Percentiles rank a stretch among this genome's conserved stretches.
These are phyloP conservation scores for Myxozyma melibiosi DNA, from an alignment of 805 yeast genomes.

Conservation along the genomic window DNA sequence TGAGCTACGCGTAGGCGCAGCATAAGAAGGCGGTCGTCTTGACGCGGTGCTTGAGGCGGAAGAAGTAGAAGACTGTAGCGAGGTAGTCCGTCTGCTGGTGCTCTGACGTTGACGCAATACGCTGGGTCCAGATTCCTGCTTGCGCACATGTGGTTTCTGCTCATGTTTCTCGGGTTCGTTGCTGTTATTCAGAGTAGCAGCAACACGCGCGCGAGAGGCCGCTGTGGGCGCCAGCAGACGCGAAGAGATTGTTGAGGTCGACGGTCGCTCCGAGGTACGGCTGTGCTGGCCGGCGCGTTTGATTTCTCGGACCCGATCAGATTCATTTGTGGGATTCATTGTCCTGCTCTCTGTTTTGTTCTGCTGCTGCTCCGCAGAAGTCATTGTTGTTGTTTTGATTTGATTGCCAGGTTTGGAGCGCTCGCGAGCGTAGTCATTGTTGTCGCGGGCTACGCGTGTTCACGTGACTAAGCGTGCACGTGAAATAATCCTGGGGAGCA, in stretches of 20 bases:
- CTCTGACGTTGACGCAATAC: too few relatives aligned
- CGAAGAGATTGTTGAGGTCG: background rate
- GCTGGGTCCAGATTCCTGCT: too few relatives aligned
- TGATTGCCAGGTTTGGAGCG: background rate
- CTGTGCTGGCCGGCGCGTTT: background rate
- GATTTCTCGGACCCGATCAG: background rate
- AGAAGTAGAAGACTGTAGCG: background rate
- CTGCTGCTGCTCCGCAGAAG: too few relatives aligned
- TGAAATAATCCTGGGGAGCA: background rate
- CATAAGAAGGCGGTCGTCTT: background rate
- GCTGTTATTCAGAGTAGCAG: background rate
- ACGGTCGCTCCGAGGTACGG: background rate
- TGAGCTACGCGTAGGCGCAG: background rate
- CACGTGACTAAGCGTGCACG: background rate
- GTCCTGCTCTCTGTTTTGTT: too few relatives aligned
- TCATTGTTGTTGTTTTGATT: background rate
- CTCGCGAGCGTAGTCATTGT: background rate
- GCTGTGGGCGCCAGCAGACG: conserved; percentile 17
- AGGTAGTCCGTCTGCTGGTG: too few relatives aligned
- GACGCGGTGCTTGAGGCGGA: background rate
- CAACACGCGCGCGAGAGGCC: conserved; percentile 6
- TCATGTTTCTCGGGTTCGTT: background rate
- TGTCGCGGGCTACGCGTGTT: background rate
- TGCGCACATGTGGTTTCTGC: too few relatives aligned
- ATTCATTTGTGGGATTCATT: background rate